These are phyloP conservation scores for Corniculantispora saksenae DNA, from an alignment of 2,329 filamentous ascomycete species.

Conservation along the genomic window DNA sequence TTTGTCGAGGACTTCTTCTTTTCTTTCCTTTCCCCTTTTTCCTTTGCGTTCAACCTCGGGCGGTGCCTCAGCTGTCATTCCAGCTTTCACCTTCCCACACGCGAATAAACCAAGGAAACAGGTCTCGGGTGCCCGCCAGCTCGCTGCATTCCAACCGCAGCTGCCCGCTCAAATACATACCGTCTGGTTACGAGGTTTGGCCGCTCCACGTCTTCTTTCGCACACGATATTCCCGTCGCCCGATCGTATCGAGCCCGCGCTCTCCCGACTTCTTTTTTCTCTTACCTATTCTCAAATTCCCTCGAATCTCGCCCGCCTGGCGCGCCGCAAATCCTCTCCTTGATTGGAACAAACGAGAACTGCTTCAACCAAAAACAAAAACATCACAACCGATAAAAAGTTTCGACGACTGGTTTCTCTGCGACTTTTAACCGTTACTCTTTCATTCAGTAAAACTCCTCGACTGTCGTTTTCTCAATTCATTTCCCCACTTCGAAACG, in stretches of 20 bases:
- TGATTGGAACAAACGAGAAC: conserved; percentile 4
- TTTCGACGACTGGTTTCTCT: conserved; percentile 10
- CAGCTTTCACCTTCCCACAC: background rate
- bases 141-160: conserved; percentile 14
- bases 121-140: background rate
- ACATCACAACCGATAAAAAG: background rate
- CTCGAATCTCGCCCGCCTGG: conserved; percentile 9
- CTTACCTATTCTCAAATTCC: background rate
- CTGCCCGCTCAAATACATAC: conserved; percentile 13
- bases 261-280: conserved; percentile 4
- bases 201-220: background rate
- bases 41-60: background rate
- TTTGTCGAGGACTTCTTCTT: background rate
- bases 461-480: background rate
- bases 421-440: background rate
- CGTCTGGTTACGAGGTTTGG: conserved; percentile 17
- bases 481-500: background rate
- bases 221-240: conserved; percentile 7
- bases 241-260: conserved; percentile 13
- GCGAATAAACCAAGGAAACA: background rate
- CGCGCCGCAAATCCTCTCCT: conserved; percentile 1
- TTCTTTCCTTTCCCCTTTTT: background rate
- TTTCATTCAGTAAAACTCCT: background rate
- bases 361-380: background rate
- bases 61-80: conserved; percentile 11